Base-by-base conservation (phyloP, 139 green algal genomes). In the Desmodesmus armatus region DNA sequence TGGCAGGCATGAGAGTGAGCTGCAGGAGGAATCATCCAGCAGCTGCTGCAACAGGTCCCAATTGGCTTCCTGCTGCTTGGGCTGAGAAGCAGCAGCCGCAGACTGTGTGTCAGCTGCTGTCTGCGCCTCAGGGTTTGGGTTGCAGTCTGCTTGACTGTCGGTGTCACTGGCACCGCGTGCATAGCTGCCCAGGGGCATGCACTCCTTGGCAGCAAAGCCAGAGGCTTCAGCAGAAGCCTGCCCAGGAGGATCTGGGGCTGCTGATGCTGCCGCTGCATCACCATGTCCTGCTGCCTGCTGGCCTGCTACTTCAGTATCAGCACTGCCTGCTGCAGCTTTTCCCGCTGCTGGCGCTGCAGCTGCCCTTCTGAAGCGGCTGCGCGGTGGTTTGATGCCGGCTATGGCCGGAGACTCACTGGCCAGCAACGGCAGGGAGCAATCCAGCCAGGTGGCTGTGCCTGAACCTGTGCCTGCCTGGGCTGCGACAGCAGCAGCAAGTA, bases 381-480 rank as follows among this genome's bases (percentile, higher is more conserved):
- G 76, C 2, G 76, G 55, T 35, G 40, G 76, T 29, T 60, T 53
- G 6, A 72, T 72, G 76, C 76, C 76, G 19, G 55, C 55, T 49
- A 82, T 82, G 11, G 55, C 76, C 55, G 76, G 76, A 4, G 76
- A 82, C 76, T 82, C 76, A 44, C 76, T 82, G 76, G 72, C 53
- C 4, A n/a, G n/a, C n/a, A 82, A 55, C 9, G 76, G 76, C 37
- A 82, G 37, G 5, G 76, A 82, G 55, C 76, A 67, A 39, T 72
- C 76, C 13, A 82, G 23, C 35, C n/a, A 74, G 5, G 29, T 27
- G 23, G 35, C n/a, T 39, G 60, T n/a, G n/a, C n/a, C n/a, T n/a
- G n/a, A n/a, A n/a, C n/a, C n/a, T n/a, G n/a, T n/a, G n/a, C n/a
- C n/a, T n/a, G n/a, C n/a, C n/a, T n/a, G n/a, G n/a, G n/a, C n/a